Base-by-base conservation (phyloP, 169 alveolate species). In the Prorocentrum cordatum region DNA sequence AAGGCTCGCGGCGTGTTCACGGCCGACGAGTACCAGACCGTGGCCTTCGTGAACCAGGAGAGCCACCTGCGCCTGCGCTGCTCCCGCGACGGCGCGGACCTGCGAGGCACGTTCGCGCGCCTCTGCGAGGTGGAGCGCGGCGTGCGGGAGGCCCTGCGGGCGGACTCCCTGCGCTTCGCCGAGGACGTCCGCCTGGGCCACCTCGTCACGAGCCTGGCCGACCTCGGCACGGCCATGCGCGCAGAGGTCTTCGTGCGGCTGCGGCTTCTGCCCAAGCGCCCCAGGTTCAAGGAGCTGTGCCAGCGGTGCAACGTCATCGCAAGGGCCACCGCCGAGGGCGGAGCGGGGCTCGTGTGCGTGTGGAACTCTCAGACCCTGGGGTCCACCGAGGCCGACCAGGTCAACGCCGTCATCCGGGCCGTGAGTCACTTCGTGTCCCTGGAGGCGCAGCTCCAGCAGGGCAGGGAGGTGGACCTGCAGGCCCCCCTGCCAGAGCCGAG, bases 21-120 rank as follows among this genome's bases (percentile, higher is more conserved):
- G 47, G 92, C 91, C 86, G 92, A 91, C 22, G 71, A 77, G 36
- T 92, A 92, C 68, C 62, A 93, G 26, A 92, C 92, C 92, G 22
- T 93, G 6, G 92, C 92, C 26, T 92, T 94, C 94, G 93, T 93
- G 20, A 92, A 92, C 83, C 94, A 93, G 87, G 94, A 91, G 67
- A 94, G 92, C 72, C 94, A 93, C 68, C 42, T 85, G 24, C 85
- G 94, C 36, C 59, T 93, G 27, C 92, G 92, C 26, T 50, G 93
- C 50, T 91, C 92, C 94, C 85, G 92, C 75, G 92, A 82, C 45
- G 94, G 94, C 6, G 92, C 90, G 39, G 94, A 92, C 80, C 62
- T 93, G n/a, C 87, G 72, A 35, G 54, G 59, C 22, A 94, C 92
- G 14, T 93, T 93, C 87, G 80, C 54, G 16, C 93, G 94, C 83